Percentiles rank a stretch among this genome's conserved stretches.
Evolutionary conservation across 1,139 yeast genomes (phyloP).

Genomic region (Sugiyamaella grinbergsii): DNA sequence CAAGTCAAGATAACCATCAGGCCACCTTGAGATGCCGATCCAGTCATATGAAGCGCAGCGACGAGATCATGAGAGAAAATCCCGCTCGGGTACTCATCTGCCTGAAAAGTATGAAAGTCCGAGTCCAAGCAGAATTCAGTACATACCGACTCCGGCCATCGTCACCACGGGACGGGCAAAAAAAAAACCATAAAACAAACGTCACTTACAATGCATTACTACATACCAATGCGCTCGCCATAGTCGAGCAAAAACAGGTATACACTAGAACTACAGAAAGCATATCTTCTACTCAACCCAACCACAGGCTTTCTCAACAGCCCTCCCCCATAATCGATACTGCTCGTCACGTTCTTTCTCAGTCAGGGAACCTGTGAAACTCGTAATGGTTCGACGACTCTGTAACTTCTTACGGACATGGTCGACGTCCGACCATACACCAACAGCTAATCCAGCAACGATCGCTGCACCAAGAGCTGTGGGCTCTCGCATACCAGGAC

Average conservation of each 20-base stretch:
- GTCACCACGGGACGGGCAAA: not conserved
- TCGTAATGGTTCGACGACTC: conserved; percentile 22
- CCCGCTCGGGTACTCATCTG: too few relatives aligned
- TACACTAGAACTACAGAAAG: too few relatives aligned
- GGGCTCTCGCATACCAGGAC: conserved; percentile 85
- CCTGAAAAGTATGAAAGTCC: too few relatives aligned
- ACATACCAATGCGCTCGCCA: not conserved
- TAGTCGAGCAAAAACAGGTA: not conserved
- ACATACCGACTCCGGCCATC: too few relatives aligned
- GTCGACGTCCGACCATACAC: conserved; percentile 74
- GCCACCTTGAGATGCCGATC: too few relatives aligned
- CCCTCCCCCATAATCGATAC: conserved; percentile 82
- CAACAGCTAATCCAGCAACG: conserved; percentile 85
- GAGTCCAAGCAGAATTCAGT: not conserved
- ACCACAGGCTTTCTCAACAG: conserved; percentile 73
- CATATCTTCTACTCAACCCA: conserved; percentile 49
- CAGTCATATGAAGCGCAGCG: too few relatives aligned
- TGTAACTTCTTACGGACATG: conserved; percentile 51
- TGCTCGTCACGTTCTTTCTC: conserved; percentile 62
- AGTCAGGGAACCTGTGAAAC: conserved; percentile 26
- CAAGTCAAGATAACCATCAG: too few relatives aligned
- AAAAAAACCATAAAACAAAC: not conserved
- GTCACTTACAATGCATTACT: not conserved
- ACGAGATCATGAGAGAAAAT: too few relatives aligned
- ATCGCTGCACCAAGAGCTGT: conserved; percentile 97